Evolutionary conservation across 73 alveolate genomes (phyloP).

Genomic region (Durusdinium trenchii): DNA sequence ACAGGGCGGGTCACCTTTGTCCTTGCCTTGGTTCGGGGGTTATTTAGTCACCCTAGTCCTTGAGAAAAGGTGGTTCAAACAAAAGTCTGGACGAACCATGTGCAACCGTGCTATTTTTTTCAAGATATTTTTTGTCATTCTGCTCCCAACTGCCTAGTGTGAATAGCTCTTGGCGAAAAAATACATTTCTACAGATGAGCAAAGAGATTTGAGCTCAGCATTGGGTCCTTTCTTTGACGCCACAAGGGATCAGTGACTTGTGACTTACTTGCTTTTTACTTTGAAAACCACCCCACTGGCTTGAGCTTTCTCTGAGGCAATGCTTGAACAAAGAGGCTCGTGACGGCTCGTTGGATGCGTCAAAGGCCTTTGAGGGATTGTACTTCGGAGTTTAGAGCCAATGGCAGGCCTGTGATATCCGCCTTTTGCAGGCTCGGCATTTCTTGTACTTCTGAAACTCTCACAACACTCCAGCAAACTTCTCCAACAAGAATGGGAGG

Average conservation of each 20-base stretch:
- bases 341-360: background rate
- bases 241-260: too few species aligned
- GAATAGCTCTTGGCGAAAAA: too few species aligned
- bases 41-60: too few species aligned
- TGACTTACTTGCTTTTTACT: background rate
- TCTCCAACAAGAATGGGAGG: background rate
- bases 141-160: too few species aligned
- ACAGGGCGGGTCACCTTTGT: background rate
- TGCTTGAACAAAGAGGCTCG: conserved; percentile 56
- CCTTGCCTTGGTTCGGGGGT: too few species aligned
- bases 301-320: conserved; percentile 8
- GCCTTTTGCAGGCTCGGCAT: conserved; percentile 36
- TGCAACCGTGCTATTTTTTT: background rate
- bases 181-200: too few species aligned
- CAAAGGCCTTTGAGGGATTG: background rate
- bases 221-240: too few species aligned
- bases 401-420: conserved; percentile 57
- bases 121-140: too few species aligned
- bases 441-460: background rate
- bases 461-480: background rate
- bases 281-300: background rate
- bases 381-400: background rate
- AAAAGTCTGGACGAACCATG: too few species aligned
- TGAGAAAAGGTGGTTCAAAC: background rate
- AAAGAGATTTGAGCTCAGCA: too few species aligned